A percentile compares a stretch with the other conserved stretches of the same genome.
phyloP scores from a whole-genome alignment of 2,329 filamentous ascomycete genomes.

The Mycosphaerelloides madeirae region DNA sequence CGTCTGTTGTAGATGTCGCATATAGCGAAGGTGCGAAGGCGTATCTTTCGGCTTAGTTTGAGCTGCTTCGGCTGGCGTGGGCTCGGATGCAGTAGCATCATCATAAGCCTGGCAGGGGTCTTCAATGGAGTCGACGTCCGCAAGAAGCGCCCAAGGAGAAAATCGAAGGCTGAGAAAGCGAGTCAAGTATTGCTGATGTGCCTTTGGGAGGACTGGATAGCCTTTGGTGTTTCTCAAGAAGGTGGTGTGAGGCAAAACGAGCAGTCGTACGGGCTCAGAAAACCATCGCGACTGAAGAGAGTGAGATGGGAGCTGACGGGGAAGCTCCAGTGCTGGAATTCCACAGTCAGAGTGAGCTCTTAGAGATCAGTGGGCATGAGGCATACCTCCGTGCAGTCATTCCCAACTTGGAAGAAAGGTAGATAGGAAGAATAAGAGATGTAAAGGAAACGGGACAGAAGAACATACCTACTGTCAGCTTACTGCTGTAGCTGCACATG shows the following conservation, averaged over 20 bases:
- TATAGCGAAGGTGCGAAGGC: constrained; percentile 69
- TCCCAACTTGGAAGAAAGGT: neutral
- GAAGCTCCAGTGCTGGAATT: constrained; percentile 52
- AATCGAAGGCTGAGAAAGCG: constrained; percentile 54
- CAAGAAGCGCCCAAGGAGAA: constrained; percentile 57
- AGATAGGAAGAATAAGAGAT: constrained; percentile 2
- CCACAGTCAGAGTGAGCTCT: constrained; percentile 7
- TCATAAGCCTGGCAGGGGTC: neutral
- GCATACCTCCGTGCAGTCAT: neutral
- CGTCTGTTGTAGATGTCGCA: constrained; percentile 76
- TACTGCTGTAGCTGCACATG: constrained; percentile 76
- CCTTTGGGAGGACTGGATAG: constrained; percentile 55
- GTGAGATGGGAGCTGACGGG: constrained; percentile 54
- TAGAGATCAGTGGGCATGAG: neutral
- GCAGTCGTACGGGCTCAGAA: constrained; percentile 57
- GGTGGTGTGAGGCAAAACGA: constrained; percentile 49
- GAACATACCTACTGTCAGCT: constrained; percentile 76
- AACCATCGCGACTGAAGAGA: constrained; percentile 58
- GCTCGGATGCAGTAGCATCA: constrained; percentile 34
- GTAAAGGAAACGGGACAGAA: constrained; percentile 1
- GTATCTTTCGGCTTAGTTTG: constrained; percentile 47
- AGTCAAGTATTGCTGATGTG: constrained; percentile 54
- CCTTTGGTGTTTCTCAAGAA: constrained; percentile 57
- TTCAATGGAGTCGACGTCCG: constrained; percentile 51
- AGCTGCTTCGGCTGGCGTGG: constrained; percentile 63